Conservation (phyloP, 257 asterid genomes). For the Cynanchum wilfordii region DNA sequence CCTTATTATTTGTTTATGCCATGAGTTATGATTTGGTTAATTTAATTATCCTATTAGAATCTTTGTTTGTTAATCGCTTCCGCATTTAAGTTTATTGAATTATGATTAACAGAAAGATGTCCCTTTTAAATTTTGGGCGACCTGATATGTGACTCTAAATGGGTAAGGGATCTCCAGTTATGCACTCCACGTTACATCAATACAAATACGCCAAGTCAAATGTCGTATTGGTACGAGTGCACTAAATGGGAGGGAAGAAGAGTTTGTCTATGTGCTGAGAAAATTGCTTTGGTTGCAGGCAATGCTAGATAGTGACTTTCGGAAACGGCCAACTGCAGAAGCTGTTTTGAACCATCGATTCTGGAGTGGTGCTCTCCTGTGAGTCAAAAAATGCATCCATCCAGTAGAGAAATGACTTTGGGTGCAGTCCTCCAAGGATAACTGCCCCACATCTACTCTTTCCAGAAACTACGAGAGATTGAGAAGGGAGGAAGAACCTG, state of each 20-base stretch:
- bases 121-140: too few species aligned
- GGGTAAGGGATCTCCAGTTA: too few species aligned
- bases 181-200: too few species aligned
- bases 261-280: neutral
- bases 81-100: too few species aligned
- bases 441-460: neutral
- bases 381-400: conserved; percentile 4
- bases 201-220: too few species aligned
- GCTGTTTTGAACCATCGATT: conserved; percentile 81
- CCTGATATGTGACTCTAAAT: too few species aligned
- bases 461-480: neutral
- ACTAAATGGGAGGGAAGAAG: neutral
- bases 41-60: too few species aligned
- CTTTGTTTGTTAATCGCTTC: too few species aligned
- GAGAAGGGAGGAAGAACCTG: neutral
- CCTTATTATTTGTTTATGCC: too few species aligned
- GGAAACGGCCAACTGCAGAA: conserved; percentile 81
- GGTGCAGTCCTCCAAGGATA: neutral
- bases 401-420: neutral
- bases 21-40: too few species aligned
- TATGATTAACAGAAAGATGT: too few species aligned
- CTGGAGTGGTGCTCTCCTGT: conserved; percentile 45
- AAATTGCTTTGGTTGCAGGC: conserved; percentile 37
- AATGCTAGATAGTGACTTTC: conserved; percentile 66
- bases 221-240: too few species aligned